A percentile compares a stretch with the other conserved stretches of the same genome.
These are phyloP conservation scores for Apiospora rasikravindrae DNA, from an alignment of 2,329 filamentous ascomycete genomes.

Conservation along the genomic window DNA sequence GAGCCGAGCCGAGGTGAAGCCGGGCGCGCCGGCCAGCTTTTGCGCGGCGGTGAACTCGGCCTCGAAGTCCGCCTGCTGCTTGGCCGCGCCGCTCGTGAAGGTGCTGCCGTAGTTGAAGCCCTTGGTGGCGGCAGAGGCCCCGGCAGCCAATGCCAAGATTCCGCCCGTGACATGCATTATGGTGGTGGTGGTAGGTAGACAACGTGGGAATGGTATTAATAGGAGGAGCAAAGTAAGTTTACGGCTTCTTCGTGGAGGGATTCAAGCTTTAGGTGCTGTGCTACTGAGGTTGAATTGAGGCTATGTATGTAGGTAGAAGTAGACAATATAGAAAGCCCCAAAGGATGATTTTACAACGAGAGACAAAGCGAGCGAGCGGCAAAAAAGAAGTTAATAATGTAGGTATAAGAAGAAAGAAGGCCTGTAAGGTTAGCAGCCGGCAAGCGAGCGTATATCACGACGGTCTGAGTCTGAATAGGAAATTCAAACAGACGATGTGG, in stretches of 20 bases:
- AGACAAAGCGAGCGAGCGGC: conserved; percentile 16
- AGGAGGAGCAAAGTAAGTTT: neutral
- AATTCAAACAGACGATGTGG: conserved; percentile 5
- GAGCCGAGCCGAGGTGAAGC: conserved; percentile 73
- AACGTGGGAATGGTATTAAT: neutral
- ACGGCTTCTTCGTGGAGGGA: neutral
- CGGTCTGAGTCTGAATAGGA: neutral
- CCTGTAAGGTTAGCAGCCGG: neutral
- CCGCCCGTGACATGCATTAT: conserved; percentile 32
- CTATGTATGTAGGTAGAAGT: conserved; percentile 22
- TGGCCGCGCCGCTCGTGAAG: conserved; percentile 64
- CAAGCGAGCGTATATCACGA: conserved; percentile 13
- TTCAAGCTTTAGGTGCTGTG: neutral
- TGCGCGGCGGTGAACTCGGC: conserved; percentile 71
- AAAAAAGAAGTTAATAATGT: neutral
- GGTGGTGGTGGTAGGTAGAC: conserved; percentile 17
- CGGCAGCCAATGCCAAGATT: conserved; percentile 44
- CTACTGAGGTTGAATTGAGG: neutral
- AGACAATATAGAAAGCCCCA: neutral
- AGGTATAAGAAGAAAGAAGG: neutral
- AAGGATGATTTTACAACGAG: neutral
- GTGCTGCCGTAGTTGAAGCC: conserved; percentile 78
- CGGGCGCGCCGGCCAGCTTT: conserved; percentile 65
- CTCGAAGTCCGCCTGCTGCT: conserved; percentile 70
- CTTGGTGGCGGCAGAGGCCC: conserved; percentile 49